Evolutionary conservation across 805 yeast genomes (phyloP).

Genomic region (Candida coquimbonensis): DNA sequence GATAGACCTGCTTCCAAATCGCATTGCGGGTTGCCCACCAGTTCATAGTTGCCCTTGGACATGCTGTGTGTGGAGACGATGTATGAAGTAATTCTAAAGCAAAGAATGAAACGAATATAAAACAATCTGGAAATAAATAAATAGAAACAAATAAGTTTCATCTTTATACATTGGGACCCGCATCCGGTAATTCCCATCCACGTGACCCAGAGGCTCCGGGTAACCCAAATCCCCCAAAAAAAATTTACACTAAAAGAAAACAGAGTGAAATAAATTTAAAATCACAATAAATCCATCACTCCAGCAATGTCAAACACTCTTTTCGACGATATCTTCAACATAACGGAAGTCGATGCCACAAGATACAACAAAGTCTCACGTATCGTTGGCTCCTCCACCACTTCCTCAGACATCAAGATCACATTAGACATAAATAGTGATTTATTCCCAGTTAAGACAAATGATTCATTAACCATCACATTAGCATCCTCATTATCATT

Average conservation of each 20-base stretch:
- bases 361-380: conserved; percentile 91
- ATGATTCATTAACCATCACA: conserved; percentile 78
- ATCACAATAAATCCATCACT: too few species aligned
- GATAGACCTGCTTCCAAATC: conserved; percentile 5
- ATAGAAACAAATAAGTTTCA: background rate
- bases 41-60: conserved; percentile 13
- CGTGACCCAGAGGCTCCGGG: conserved; percentile 1
- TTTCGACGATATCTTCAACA: conserved; percentile 88
- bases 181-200: conserved; percentile 9
- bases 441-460: conserved; percentile 73
- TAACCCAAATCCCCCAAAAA: background rate
- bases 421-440: conserved; percentile 89
- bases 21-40: conserved; percentile 13
- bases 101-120: background rate
- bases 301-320: conserved; percentile 57
- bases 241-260: background rate
- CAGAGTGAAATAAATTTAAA: too few species aligned
- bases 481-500: conserved; percentile 67
- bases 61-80: background rate
- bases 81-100: background rate
- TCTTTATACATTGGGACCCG: conserved; percentile 2
- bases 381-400: conserved; percentile 79
- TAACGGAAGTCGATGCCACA: conserved; percentile 77
- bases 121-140: background rate
- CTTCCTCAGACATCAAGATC: conserved; percentile 71